Base-by-base conservation (phyloP, 495 filamentous ascomycete genomes). In the Apiosordaria backusii region DNA sequence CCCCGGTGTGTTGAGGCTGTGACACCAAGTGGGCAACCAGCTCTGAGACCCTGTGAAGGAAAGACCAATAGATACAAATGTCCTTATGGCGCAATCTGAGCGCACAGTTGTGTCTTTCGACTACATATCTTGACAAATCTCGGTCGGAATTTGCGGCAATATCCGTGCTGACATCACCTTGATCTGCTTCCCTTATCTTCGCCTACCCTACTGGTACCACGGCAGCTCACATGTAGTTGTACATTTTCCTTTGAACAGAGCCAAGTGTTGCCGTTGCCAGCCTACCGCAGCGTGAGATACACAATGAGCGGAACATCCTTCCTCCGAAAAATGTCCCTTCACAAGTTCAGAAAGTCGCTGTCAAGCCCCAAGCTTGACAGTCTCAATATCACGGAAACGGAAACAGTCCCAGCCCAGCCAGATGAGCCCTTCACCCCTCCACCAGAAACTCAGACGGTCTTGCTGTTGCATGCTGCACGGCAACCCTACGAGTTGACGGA, bases 391-490 rank as follows among this genome's bases (percentile, higher is more conserved):
- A 18, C 57, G 7, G 57, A 59, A 9, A 7, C 57, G 10, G 65
- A 66, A 13, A 26, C 58, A 60, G 60, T 2, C 23, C 7, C 59
- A 50, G 5, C 15, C 35, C 19, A 22, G 50, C 50, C 50, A 9
- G 54, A 45, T 53, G 57, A 1, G 4, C 50, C 57, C 5, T 50
- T 60, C 19, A 4, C 18, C 19, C 40, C 25, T n/a, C 63, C 64
- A 0, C 73, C 71, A 18, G 62, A 70, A 55, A 74, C 71, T 50
- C 82, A 85, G 64, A 76, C 78, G 7, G 77, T 80, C 9, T 69
- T 84, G 18, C 66, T 83, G 24, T 65, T 83, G 24, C 78, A 82
- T 65, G 80, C 67, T 10, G 77, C 77, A 23, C 71, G 75, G 25
- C 78, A 82, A 65, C 76, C 71, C 60, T 84, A 84, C 66, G 35